A percentile compares a stretch with the other conserved stretches of the same genome.
Conservation (phyloP, 106 monocot genomes). For the Platanthera zijinensis region DNA sequence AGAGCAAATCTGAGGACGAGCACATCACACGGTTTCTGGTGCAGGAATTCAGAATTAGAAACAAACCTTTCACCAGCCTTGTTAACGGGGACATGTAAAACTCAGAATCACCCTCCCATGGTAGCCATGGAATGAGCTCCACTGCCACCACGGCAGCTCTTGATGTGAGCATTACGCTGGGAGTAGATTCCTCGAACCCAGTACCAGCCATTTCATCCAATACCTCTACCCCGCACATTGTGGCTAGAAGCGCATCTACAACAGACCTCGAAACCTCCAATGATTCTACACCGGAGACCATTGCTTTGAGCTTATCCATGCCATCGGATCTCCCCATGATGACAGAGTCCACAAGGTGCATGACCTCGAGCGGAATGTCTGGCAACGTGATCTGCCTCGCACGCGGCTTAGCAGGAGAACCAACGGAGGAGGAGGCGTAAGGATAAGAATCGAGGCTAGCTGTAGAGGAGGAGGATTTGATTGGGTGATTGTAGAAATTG, state of each 20-base stretch:
- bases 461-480: conserved; percentile 22
- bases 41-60: conserved; percentile 46
- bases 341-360: conserved; percentile 73
- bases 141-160: conserved; percentile 61
- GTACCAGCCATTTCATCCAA: conserved; percentile 28
- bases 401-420: conserved; percentile 18
- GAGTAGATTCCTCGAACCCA: conserved; percentile 19
- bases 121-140: conserved; percentile 61
- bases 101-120: conserved; percentile 44
- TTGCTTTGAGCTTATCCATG: conserved; percentile 28
- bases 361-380: conserved; percentile 51
- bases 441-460: conserved; percentile 39
- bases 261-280: conserved; percentile 33
- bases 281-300: conserved; percentile 19
- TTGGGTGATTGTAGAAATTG: background rate
- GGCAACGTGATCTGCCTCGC: conserved; percentile 41
- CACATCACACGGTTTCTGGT: conserved; percentile 90
- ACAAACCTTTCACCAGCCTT: conserved; percentile 68
- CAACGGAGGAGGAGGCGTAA: conserved; percentile 20
- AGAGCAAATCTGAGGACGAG: conserved; percentile 52
- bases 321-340: conserved; percentile 62
- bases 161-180: conserved; percentile 61
- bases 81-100: conserved; percentile 54
- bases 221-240: conserved; percentile 74
- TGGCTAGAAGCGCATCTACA: conserved; percentile 74